Percentiles rank a stretch among this genome's conserved stretches.
Conservation (phyloP, 108 stramenopile species). For the Tribonema minus region DNA sequence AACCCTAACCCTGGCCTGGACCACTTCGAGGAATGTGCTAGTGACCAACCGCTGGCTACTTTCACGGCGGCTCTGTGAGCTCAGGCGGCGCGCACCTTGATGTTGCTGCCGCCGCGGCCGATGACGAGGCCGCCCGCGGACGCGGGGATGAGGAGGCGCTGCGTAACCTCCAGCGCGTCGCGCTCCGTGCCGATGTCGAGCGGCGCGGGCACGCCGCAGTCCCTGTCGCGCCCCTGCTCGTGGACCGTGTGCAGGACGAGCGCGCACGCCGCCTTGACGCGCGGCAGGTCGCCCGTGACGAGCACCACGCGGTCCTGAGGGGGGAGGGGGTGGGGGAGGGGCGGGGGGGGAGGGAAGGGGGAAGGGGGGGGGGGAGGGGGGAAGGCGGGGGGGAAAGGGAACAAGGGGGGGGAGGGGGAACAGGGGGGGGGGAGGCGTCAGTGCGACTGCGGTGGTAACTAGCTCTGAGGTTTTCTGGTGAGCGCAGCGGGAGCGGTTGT, state of each 20-base stretch:
- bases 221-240: constrained; percentile 5
- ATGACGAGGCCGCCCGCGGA: constrained; percentile 41
- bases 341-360: not conserved
- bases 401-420: not conserved
- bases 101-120: constrained; percentile 30
- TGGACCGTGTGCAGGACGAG: constrained; percentile 23
- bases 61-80: too few species aligned
- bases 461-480: too few species aligned
- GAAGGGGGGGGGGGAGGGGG: too few species aligned
- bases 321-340: too few species aligned
- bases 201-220: not conserved
- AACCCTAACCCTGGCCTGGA: too few species aligned
- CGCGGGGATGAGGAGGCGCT: constrained; percentile 40
- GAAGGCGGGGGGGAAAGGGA: not conserved
- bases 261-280: constrained; percentile 14
- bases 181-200: not conserved
- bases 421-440: not conserved
- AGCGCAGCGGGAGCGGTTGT: too few species aligned
- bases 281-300: not conserved
- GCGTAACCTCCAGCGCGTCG: constrained; percentile 3
- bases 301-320: constrained; percentile 19
- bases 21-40: too few species aligned
- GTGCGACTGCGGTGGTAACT: not conserved
- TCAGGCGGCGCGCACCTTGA: too few species aligned
- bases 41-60: too few species aligned